Evolutionary conservation across 2,329 filamentous ascomycete genomes (phyloP), one percentile per base, ranked within the genome.

Genomic region (Zarea fungicola): DNA sequence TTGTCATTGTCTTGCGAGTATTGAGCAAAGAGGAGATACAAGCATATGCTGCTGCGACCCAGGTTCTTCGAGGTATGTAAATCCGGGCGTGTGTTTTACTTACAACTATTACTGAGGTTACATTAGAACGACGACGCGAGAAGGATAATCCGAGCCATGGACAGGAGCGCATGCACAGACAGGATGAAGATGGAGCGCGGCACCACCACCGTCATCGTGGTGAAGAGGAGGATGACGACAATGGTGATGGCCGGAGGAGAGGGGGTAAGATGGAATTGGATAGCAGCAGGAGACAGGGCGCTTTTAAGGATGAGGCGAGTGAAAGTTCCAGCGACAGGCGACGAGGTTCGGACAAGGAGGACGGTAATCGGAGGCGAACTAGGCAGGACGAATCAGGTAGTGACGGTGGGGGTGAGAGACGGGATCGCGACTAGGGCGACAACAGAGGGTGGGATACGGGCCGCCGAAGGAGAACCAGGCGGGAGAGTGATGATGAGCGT

Each of bases 1-100:
- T 90, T 65, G 90, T 97, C 51, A 96, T 96, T 64, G 90, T 96
- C 3, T 74, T 97, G 49, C 78, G 91, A 49, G 92, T 96, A 7
- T 66, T 97, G 62, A 87, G 82, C 41, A 88, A 87, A 66, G 88
- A 95, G 57, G 90, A 97, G 61, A 95, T 97, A 49, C 86, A 95
- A 66, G 84, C 82, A 28, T 90, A 95, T 62, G 89, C 90, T 11
- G 79, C 84, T 54, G 85, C 85, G 42, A 96, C 92, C 9, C 82
- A 84, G 55, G 81, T 89, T 61, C 80, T 96, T 53, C 80, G 90
- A 80, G 87, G 86, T 89, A 73, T 61, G 77, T 54, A 21, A 18
- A 21, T 25, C 8, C 1, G 9, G 37, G 22, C 10, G 18, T 32
- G 19, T 25, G 47, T 50, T 50, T 52, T 50, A 52, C 32, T 36